A percentile compares a stretch with the other conserved stretches of the same genome.
These are phyloP conservation scores for Pythium dissotocum DNA, from an alignment of 352 stramenopile genomes.

Conservation along the genomic window DNA sequence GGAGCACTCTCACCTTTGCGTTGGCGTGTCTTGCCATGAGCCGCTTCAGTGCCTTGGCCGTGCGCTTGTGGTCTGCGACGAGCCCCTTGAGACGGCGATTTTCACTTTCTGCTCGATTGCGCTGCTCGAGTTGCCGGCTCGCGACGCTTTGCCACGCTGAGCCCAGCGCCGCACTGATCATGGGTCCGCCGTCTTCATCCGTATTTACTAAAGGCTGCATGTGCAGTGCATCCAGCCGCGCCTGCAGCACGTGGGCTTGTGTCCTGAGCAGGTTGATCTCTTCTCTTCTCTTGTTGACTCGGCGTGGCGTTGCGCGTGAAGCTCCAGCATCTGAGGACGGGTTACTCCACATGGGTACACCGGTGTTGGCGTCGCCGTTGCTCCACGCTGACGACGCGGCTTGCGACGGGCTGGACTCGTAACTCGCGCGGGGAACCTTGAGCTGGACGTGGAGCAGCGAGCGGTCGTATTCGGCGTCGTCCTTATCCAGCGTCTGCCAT, in stretches of 20 bases:
- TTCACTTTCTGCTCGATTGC: conserved; percentile 40
- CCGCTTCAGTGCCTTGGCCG: conserved; percentile 13
- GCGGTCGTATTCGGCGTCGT: not conserved
- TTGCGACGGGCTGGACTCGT: not conserved
- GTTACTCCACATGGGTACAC: not conserved
- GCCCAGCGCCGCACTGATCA: conserved; percentile 1
- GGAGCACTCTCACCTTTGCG: conserved; percentile 10
- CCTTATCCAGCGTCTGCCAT: conserved; percentile 3
- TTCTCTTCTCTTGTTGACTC: conserved; percentile 10
- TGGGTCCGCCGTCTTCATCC: not conserved
- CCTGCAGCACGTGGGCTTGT: conserved; percentile 9
- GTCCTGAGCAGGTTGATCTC: conserved; percentile 19
- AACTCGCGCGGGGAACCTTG: not conserved
- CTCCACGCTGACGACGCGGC: not conserved
- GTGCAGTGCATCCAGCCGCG: conserved; percentile 6
- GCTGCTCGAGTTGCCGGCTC: conserved; percentile 12
- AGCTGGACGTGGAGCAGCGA: not conserved
- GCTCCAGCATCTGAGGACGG: not conserved
- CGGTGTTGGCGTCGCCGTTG: not conserved
- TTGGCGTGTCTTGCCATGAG: conserved; percentile 13
- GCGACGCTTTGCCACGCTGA: conserved; percentile 22
- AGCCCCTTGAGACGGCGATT: conserved; percentile 50
- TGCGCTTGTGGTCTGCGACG: conserved; percentile 57
- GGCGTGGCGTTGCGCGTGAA: not conserved
- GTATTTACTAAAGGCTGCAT: not conserved